Evolutionary conservation across 768 basidiomycete species (phyloP), one percentile per base, ranked within the genome.

Genomic region (Crassisporium funariophilum): DNA sequence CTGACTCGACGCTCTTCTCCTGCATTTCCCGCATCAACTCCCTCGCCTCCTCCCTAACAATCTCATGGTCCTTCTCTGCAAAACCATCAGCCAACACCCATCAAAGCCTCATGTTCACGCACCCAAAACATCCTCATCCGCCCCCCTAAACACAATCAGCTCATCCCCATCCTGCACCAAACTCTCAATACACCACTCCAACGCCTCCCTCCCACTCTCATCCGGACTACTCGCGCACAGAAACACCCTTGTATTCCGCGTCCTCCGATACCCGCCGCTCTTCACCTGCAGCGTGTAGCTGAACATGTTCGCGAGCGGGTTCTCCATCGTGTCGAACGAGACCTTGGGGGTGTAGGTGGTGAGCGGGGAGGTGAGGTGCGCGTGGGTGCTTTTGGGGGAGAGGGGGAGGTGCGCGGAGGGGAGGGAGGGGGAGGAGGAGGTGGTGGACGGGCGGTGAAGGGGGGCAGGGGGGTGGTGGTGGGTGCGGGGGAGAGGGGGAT

Each of bases 151-250:
- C 7, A 98, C 87, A 46, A 99, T 84, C 16, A 98, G 70, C 67
- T 98, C 95, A 62, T 98, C 95, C 1, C 91, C 90, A 46, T 91
- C 88, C 64, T 90, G 86, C 6, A 86, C 82, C 9, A 99, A 75
- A 24, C 79, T 77, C 56, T 91, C 88, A 21, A 98, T 75, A n/a
- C 82, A 75, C 95, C 95, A 99, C 46, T 97, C 91, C 6, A 98
- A 71, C 0, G 95, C 95, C 57, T 93, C 83, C 5, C 76, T 68
- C 0, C 95, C 95, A 49, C 87, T 90, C 68, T 95, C 94, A 57
- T 97, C 94, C 0, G 85, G 74, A 35, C 89, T 90, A 1, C 91
- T 78, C 0, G 95, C 95, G 49, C 93, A 95, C 1, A 97, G 76
- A 66, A 92, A 98, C 1, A 90, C 90, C 0, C 95, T 78, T 0